Evolutionary conservation across 139 green algal genomes (phyloP).

Genomic region (Chlamydomonas schloesseri): DNA sequence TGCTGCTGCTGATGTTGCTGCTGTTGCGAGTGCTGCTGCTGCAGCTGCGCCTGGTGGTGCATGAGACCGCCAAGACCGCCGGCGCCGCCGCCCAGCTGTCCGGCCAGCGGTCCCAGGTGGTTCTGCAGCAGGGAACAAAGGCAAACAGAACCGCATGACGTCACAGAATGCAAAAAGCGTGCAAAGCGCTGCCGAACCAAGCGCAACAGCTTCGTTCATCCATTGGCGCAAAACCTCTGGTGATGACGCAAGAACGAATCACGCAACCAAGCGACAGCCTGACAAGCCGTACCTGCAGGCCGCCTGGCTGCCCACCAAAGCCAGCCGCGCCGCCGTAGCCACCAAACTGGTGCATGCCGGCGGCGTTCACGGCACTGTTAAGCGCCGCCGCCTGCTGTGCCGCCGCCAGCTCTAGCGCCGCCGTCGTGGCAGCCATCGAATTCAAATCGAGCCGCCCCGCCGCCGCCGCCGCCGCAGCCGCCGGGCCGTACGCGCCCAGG

Average conservation of each 20-base stretch:
- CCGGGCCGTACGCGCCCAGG: not conserved
- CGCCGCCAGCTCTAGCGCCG: conserved; percentile 25
- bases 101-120: not conserved
- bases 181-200: too few species aligned
- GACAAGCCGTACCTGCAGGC: not conserved
- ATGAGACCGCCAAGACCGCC: not conserved
- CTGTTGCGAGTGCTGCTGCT: not conserved
- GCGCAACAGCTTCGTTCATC: too few species aligned
- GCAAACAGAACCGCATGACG: too few species aligned
- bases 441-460: not conserved
- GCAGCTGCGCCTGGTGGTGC: not conserved
- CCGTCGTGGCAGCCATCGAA: not conserved
- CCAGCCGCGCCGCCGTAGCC: not conserved
- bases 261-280: too few species aligned
- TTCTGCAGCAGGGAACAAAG: too few species aligned
- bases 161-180: too few species aligned
- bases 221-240: too few species aligned
- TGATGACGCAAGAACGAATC: too few species aligned
- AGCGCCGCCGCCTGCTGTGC: conserved; percentile 25
- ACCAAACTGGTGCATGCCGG: conserved; percentile 16
- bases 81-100: not conserved
- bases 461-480: not conserved
- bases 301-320: not conserved
- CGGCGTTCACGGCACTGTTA: not conserved
- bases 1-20: conserved; percentile 40